Evolutionary conservation across 306 rosid species (phyloP).

Genomic region (Dalbergia cochinchinensis): DNA sequence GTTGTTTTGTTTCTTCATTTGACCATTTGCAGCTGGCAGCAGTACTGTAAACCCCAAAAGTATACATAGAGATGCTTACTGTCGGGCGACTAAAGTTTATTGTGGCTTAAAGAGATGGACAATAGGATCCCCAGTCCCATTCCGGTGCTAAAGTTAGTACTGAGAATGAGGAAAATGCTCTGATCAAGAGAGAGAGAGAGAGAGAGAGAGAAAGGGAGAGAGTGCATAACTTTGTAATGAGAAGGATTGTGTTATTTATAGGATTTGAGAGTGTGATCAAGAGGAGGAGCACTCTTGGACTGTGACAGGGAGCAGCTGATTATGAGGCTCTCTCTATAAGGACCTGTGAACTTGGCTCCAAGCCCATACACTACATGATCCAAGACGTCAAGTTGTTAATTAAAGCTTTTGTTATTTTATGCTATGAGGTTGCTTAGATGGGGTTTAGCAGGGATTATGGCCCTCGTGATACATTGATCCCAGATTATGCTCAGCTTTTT

Average conservation of each 20-base stretch:
- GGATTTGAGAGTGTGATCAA: too few relatives aligned
- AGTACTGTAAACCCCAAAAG: slow-evolving; percentile 3
- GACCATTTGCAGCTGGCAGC: background rate
- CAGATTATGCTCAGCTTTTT: slow-evolving; percentile 7
- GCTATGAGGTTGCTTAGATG: slow-evolving; percentile 19
- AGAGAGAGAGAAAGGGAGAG: background rate
- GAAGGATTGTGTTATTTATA: too few relatives aligned
- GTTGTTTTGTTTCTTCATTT: background rate
- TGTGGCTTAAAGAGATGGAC: background rate
- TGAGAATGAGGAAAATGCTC: background rate
- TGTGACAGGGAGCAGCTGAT: too few relatives aligned
- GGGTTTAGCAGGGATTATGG: slow-evolving; percentile 15
- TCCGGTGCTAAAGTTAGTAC: background rate
- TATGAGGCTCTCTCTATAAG: too few relatives aligned
- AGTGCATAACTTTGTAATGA: too few relatives aligned
- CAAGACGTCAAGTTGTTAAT: slow-evolving; percentile 7
- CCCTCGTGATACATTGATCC: background rate
- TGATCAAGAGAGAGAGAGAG: background rate
- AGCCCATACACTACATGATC: background rate
- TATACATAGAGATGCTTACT: slow-evolving; percentile 12
- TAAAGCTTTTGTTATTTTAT: background rate
- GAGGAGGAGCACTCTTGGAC: too few relatives aligned
- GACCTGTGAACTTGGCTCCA: background rate
- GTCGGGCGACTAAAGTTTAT: background rate
- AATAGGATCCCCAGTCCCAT: background rate